Percentiles rank a stretch among this genome's conserved stretches.
Evolutionary conservation across 495 filamentous ascomycete genomes (phyloP).

Genomic region (Aspergillus carlsbadensis): DNA sequence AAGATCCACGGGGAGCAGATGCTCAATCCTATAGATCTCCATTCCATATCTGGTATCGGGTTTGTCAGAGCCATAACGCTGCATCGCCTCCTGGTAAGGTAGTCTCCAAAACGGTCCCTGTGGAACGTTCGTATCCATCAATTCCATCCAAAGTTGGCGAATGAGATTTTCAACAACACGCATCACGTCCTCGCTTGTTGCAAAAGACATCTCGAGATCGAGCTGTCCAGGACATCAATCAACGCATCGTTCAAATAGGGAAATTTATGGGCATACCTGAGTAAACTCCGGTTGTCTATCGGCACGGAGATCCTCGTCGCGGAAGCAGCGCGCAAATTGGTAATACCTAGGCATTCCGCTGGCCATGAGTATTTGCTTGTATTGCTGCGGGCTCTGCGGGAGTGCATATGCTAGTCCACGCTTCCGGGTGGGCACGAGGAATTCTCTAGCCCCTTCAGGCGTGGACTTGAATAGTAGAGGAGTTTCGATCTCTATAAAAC

Average conservation of each 20-base stretch:
- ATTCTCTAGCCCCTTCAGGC: slow-evolving; percentile 92
- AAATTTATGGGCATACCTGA: slow-evolving; percentile 54
- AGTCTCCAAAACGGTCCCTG: slow-evolving; percentile 56
- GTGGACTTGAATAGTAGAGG: slow-evolving; percentile 96
- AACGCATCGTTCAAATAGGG: not conserved
- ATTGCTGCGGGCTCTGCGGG: slow-evolving; percentile 96
- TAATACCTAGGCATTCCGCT: slow-evolving; percentile 79
- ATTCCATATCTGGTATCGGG: slow-evolving; percentile 72
- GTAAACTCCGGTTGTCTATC: slow-evolving; percentile 97
- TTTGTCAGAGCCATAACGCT: slow-evolving; percentile 82
- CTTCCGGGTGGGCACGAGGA: slow-evolving; percentile 84
- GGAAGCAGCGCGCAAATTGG: slow-evolving; percentile 93
- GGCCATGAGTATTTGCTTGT: slow-evolving; percentile 97
- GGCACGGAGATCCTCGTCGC: slow-evolving; percentile 90
- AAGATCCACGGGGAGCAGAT: slow-evolving; percentile 64
- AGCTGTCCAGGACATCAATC: slow-evolving; percentile 48
- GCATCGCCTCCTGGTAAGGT: slow-evolving; percentile 78
- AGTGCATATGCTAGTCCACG: slow-evolving; percentile 81
- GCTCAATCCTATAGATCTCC: slow-evolving; percentile 62
- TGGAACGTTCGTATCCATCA: slow-evolving; percentile 43
- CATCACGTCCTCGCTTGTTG: slow-evolving; percentile 73
- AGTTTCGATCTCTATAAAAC: slow-evolving; percentile 83
- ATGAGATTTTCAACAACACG: slow-evolving; percentile 63
- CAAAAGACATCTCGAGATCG: slow-evolving; percentile 90
- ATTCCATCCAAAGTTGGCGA: slow-evolving; percentile 50